Conservation (phyloP, 371 early-diverging fungal species). For the Mucor circinelloides region DNA sequence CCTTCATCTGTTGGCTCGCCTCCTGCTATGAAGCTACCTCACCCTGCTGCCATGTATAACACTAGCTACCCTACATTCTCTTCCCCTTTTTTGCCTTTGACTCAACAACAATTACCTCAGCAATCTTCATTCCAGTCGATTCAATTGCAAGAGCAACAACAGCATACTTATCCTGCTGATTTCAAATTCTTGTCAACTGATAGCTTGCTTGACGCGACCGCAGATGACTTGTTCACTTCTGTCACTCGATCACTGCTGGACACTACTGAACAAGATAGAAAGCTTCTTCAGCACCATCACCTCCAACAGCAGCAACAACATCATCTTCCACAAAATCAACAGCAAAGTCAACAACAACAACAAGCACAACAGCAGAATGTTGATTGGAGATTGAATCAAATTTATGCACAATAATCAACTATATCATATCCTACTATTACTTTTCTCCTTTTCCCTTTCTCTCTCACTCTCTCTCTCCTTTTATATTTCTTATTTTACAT, state of each 20-base stretch:
- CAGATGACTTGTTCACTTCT: background rate
- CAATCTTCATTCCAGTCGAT: background rate
- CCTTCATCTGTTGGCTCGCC: background rate
- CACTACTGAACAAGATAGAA: conserved; percentile 1
- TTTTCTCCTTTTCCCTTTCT: background rate
- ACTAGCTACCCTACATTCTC: background rate
- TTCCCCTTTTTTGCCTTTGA: background rate
- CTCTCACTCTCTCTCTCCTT: too few relatives aligned
- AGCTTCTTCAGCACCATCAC: background rate
- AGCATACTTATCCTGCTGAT: background rate
- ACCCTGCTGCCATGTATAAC: background rate
- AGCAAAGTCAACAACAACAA: conserved; percentile 3
- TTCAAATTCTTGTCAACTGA: background rate
- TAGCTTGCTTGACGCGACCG: background rate
- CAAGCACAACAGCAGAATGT: background rate
- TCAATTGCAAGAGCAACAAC: background rate
- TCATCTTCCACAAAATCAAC: background rate
- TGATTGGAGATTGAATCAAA: conserved; percentile 17
- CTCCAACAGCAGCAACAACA: background rate
- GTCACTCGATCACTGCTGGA: background rate
- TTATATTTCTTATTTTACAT: conserved; percentile 1
- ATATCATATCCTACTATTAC: background rate
- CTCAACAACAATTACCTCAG: background rate
- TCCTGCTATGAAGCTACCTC: background rate
- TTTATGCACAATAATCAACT: conserved; percentile 12